A percentile compares a stretch with the other conserved stretches of the same genome.
Evolutionary conservation across 1,284 basidiomycete species (phyloP).

Genomic region (Tremellales sp.): DNA sequence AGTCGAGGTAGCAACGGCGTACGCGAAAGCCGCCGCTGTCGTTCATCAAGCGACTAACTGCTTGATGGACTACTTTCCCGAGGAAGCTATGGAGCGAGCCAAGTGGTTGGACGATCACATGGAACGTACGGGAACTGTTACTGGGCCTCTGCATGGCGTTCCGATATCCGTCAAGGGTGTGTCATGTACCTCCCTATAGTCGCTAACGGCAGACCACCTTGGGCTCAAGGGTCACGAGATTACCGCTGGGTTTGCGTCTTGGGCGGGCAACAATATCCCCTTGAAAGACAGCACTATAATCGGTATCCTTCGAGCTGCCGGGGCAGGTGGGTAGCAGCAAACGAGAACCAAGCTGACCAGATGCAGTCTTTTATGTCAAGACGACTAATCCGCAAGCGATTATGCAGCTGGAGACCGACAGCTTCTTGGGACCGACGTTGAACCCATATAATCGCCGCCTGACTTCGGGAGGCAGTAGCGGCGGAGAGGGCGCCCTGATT

Average conservation of each 20-base stretch:
- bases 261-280: conserved; percentile 13
- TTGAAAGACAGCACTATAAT: conserved; percentile 14
- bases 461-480: conserved; percentile 45
- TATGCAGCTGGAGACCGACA: conserved; percentile 30
- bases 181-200: conserved; percentile 15
- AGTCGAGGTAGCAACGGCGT: too few species aligned
- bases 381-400: conserved; percentile 23
- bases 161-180: conserved; percentile 59
- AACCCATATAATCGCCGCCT: conserved; percentile 47
- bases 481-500: conserved; percentile 50
- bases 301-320: conserved; percentile 17
- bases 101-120: conserved; percentile 58
- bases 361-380: conserved; percentile 19
- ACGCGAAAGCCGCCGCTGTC: too few species aligned
- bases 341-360: too few species aligned
- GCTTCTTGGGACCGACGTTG: conserved; percentile 38
- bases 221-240: conserved; percentile 40
- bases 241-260: conserved; percentile 14
- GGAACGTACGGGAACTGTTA: conserved; percentile 51
- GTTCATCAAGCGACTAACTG: conserved; percentile 59
- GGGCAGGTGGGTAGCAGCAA: too few species aligned
- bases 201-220: conserved; percentile 25
- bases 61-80: conserved; percentile 64
- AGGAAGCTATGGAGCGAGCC: conserved; percentile 59
- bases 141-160: conserved; percentile 62